These are phyloP conservation scores for Argentina anserina DNA, from an alignment of 306 rosid species.

Conservation along the genomic window DNA sequence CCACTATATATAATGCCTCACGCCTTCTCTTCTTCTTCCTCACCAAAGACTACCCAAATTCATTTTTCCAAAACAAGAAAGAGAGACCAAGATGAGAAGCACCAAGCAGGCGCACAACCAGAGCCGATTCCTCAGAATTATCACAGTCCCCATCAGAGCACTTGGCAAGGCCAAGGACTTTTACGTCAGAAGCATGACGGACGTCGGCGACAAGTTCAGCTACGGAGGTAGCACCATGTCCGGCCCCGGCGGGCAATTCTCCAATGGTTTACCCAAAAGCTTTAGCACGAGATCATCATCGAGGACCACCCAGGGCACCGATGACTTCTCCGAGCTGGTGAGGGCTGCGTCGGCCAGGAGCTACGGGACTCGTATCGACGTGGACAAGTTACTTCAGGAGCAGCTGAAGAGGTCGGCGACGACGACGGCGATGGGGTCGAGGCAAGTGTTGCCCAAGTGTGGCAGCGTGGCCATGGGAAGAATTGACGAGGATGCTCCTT, in stretches of 20 bases:
- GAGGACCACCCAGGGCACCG: slow-evolving; percentile 31
- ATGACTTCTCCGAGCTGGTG: slow-evolving; percentile 61
- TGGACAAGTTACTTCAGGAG: slow-evolving; percentile 46
- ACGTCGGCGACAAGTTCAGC: slow-evolving; percentile 30
- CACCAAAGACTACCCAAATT: not conserved
- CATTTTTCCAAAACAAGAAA: not conserved
- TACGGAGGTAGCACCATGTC: slow-evolving; percentile 30
- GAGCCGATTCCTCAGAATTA: slow-evolving; percentile 48
- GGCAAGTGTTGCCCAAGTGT: slow-evolving; percentile 52
- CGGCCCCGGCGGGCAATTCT: slow-evolving; percentile 13
- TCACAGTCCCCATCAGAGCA: slow-evolving; percentile 52
- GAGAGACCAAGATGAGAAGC: slow-evolving; percentile 30
- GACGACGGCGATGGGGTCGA: slow-evolving; percentile 14
- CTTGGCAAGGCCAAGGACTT: slow-evolving; percentile 55
- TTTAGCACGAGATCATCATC: slow-evolving; percentile 45
- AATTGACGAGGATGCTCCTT: slow-evolving; percentile 60
- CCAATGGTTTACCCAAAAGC: slow-evolving; percentile 45
- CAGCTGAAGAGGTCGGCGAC: slow-evolving; percentile 17
- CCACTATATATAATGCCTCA: not conserved
- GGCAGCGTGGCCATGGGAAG: slow-evolving; percentile 67
- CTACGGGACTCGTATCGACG: slow-evolving; percentile 40
- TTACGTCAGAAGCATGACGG: slow-evolving; percentile 58
- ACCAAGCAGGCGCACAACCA: slow-evolving; percentile 31
- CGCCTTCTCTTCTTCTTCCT: not conserved
- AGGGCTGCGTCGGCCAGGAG: slow-evolving; percentile 75